phyloP scores from a whole-genome alignment of 2,329 filamentous ascomycete genomes.

The Cercospora beticola region DNA sequence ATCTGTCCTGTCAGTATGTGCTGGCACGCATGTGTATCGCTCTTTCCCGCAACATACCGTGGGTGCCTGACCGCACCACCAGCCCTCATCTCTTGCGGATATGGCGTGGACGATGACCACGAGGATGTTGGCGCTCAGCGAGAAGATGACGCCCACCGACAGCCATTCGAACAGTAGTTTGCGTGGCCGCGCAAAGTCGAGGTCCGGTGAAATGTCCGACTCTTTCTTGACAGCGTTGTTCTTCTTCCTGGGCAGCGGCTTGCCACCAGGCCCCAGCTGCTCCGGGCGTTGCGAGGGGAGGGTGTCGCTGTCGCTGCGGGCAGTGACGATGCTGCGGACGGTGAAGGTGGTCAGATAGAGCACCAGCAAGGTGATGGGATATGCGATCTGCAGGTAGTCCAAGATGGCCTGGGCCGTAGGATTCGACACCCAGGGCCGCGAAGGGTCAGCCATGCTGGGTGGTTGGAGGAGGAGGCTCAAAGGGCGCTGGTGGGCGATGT shows the following conservation, averaged over 20 bases:
- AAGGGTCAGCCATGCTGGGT: slow-evolving; percentile 20
- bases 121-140: slow-evolving; percentile 72
- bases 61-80: slow-evolving; percentile 79
- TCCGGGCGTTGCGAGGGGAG: slow-evolving; percentile 37
- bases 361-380: slow-evolving; percentile 63
- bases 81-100: slow-evolving; percentile 61
- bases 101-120: slow-evolving; percentile 75
- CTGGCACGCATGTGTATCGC: neutral
- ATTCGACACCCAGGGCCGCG: slow-evolving; percentile 39
- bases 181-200: slow-evolving; percentile 63
- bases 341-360: slow-evolving; percentile 65
- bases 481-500: neutral
- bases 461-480: neutral
- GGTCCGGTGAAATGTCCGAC: slow-evolving; percentile 43
- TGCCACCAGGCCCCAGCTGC: slow-evolving; percentile 79
- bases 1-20: slow-evolving; percentile 57
- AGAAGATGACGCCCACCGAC: slow-evolving; percentile 67
- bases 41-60: slow-evolving; percentile 58
- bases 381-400: slow-evolving; percentile 56
- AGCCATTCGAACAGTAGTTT: slow-evolving; percentile 75
- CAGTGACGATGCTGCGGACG: slow-evolving; percentile 57
- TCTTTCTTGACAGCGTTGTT: slow-evolving; percentile 57
- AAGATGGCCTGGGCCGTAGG: slow-evolving; percentile 47
- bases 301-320: slow-evolving; percentile 48
- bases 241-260: slow-evolving; percentile 71